Percentiles rank a stretch among this genome's conserved stretches.
These are phyloP conservation scores for Penicillium sp. DNA, from an alignment of 2,329 filamentous ascomycete species.

Conservation along the genomic window DNA sequence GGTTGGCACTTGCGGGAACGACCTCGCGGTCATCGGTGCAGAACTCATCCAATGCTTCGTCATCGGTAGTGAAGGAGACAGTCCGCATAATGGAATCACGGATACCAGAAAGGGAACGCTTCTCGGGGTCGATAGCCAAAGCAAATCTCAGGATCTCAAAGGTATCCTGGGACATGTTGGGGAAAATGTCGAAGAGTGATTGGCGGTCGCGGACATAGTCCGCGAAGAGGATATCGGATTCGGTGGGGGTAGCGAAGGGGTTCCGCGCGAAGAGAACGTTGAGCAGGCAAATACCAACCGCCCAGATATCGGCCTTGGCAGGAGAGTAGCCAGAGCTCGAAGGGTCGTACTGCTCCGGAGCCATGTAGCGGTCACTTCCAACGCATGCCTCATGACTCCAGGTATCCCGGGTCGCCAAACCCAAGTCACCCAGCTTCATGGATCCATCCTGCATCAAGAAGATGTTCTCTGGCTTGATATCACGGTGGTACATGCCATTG, in stretches of 20 bases:
- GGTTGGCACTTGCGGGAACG: conserved; percentile 72
- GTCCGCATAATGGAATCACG: conserved; percentile 70
- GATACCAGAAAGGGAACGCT: conserved; percentile 70
- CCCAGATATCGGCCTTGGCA: conserved; percentile 90
- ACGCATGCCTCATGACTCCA: conserved; percentile 92
- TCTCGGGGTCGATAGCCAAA: conserved; percentile 80
- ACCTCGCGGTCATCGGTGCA: conserved; percentile 71
- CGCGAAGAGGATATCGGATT: conserved; percentile 82
- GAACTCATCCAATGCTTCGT: conserved; percentile 88
- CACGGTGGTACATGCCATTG: conserved; percentile 86
- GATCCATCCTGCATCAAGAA: conserved; percentile 77
- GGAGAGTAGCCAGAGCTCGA: conserved; percentile 80
- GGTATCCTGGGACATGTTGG: conserved; percentile 95
- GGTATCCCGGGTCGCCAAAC: conserved; percentile 75
- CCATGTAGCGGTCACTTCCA: conserved; percentile 98
- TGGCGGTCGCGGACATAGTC: conserved; percentile 92
- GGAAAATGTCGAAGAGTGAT: conserved; percentile 94
- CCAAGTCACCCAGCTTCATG: conserved; percentile 96
- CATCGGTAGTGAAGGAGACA: conserved; percentile 85
- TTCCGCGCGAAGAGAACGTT: conserved; percentile 96
- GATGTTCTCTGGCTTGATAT: conserved; percentile 99
- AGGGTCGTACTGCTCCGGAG: conserved; percentile 93
- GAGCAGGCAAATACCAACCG: conserved; percentile 88
- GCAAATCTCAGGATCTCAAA: conserved; percentile 87
- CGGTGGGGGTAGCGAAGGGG: conserved; percentile 81